phyloP scores from a whole-genome alignment of 345 rosid species.

The Gossypium sturtianum region DNA sequence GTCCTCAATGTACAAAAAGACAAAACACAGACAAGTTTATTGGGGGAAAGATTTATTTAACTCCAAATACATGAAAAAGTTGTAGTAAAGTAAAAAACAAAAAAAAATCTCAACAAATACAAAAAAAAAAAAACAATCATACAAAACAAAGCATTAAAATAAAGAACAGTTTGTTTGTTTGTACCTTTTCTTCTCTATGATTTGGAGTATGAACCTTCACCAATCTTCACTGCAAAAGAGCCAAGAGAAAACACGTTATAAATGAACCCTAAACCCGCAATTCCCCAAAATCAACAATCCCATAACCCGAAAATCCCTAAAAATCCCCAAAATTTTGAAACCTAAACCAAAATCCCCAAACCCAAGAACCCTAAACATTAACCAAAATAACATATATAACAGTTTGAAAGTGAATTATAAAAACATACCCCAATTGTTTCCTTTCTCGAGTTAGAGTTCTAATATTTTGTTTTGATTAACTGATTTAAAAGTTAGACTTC shows the following conservation, averaged over 20 bases:
- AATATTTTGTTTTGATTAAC: too few species aligned
- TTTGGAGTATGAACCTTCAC: constrained; percentile 8
- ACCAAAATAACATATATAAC: too few species aligned
- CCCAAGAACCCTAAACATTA: too few species aligned
- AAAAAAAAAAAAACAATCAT: background rate
- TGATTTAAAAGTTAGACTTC: too few species aligned
- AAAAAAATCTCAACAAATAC: constrained; percentile 32
- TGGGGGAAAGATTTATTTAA: constrained; percentile 13
- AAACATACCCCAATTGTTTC: too few species aligned
- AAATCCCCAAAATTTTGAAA: too few species aligned
- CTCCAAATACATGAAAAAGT: background rate
- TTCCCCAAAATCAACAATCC: too few species aligned
- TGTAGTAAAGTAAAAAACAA: constrained; percentile 15
- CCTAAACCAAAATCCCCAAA: too few species aligned
- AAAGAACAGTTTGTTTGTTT: background rate
- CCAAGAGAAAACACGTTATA: background rate
- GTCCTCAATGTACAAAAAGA: constrained; percentile 31
- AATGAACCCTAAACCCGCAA: too few species aligned
- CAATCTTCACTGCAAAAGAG: constrained; percentile 13
- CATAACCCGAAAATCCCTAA: accelerated
- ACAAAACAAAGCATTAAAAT: constrained; percentile 5
- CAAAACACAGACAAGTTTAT: constrained; percentile 33
- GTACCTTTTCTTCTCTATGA: constrained; percentile 1
- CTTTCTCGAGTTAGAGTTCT: too few species aligned
- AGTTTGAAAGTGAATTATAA: too few species aligned